These are phyloP conservation scores for Neonectria hederae DNA, from an alignment of 2,329 filamentous ascomycete genomes.

Conservation along the genomic window DNA sequence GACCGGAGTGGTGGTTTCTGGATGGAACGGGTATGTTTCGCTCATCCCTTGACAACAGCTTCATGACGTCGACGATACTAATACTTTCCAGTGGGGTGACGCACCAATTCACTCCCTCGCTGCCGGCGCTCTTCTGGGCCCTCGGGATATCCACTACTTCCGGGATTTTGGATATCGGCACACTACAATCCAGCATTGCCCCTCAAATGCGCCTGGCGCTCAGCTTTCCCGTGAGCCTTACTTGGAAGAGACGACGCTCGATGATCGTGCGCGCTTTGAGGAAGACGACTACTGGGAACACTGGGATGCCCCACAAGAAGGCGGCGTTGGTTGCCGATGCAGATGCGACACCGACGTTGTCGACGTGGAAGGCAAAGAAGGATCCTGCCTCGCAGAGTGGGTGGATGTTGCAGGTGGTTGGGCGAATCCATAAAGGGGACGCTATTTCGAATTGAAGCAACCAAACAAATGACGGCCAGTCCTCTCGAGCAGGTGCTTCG, in stretches of 20 bases:
- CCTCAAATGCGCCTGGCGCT: slow-evolving; percentile 89
- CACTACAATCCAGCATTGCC: slow-evolving; percentile 98
- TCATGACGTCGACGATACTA: slow-evolving; percentile 30
- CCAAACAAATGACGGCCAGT: slow-evolving; percentile 4
- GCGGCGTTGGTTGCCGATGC: slow-evolving; percentile 96
- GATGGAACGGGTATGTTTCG: slow-evolving; percentile 85
- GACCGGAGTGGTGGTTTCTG: slow-evolving; percentile 97
- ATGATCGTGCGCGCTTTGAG: slow-evolving; percentile 85
- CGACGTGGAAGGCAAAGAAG: slow-evolving; percentile 97
- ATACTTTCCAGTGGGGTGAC: slow-evolving; percentile 83
- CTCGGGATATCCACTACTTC: slow-evolving; percentile 95
- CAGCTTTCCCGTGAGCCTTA: slow-evolving; percentile 84
- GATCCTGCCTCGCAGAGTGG: slow-evolving; percentile 95
- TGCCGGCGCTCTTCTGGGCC: slow-evolving; percentile 84
- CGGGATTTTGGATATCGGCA: slow-evolving; percentile 98
- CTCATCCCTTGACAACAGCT: not conserved
- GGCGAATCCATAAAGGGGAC: slow-evolving; percentile 61
- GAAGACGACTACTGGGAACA: slow-evolving; percentile 97
- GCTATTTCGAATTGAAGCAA: not conserved
- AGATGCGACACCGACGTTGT: slow-evolving; percentile 97
- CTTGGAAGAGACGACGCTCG: slow-evolving; percentile 81
- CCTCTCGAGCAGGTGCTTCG: slow-evolving; percentile 17
- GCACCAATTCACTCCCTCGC: slow-evolving; percentile 98
- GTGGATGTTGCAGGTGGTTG: slow-evolving; percentile 96
- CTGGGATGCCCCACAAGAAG: slow-evolving; percentile 88